These are phyloP conservation scores for Strobilomyces confusus DNA, from an alignment of 768 basidiomycete genomes.

Conservation along the genomic window DNA sequence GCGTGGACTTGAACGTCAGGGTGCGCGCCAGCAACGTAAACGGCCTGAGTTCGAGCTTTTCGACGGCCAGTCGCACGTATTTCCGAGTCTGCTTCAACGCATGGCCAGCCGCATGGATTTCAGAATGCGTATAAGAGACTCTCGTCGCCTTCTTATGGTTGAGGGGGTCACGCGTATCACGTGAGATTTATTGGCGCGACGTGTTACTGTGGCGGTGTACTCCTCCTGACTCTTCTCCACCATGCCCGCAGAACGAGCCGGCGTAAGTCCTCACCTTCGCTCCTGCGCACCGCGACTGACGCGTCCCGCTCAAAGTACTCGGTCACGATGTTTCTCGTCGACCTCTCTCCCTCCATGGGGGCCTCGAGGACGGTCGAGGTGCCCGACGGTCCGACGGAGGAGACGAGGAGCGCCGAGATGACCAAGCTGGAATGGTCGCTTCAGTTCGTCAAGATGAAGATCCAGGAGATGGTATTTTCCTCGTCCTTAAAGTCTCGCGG, in stretches of 20 bases:
- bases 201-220: conserved; percentile 16
- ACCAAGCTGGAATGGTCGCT: conserved; percentile 79
- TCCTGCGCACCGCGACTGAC: conserved; percentile 1
- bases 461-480: conserved; percentile 80
- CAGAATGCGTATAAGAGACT: no score
- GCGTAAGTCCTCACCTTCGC: conserved; percentile 44
- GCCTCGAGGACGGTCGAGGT: conserved; percentile 53
- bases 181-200: conserved; percentile 30
- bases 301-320: conserved; percentile 54
- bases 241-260: conserved; percentile 79
- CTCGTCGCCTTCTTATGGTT: no score
- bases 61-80: background rate
- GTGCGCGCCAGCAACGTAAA: background rate
- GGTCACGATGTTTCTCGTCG: conserved; percentile 85
- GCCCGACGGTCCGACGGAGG: conserved; percentile 48
- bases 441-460: conserved; percentile 84
- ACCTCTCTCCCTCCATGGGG: conserved; percentile 85
- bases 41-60: background rate
- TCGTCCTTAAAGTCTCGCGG: background rate
- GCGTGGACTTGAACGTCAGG: no score
- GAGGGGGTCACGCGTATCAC: conserved; percentile 24
- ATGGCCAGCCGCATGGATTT: no score
- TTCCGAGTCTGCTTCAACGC: background rate
- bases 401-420: conserved; percentile 51
- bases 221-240: conserved; percentile 25